Base-by-base conservation (phyloP, 805 yeast genomes). In the Yarrowia osloensis region DNA sequence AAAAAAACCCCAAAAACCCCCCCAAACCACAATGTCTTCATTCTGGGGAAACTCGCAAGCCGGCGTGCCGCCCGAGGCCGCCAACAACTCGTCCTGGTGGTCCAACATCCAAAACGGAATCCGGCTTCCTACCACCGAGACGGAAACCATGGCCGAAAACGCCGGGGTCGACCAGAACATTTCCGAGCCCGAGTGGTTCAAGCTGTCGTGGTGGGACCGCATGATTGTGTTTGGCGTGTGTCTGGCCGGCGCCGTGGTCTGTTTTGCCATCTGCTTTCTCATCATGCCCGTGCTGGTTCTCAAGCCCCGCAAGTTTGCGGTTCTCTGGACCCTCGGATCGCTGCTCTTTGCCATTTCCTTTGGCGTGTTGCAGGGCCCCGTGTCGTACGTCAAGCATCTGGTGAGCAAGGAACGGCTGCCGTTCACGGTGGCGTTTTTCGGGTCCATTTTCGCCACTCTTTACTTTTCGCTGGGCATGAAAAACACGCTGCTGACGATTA, bases 281-380 rank as follows among this genome's bases (percentile, higher is more conserved):
- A 78, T 94, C 72, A 88, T 95, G 76, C 99, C 99, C 0, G 92
- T 94, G 17, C 80, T 95, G 70, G 93, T 97, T 1, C 78, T 92
- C 62, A 88, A 90, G 71, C 99, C 98, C 17, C 82, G 96, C 59
- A 95, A 95, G 76, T 94, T 95, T 75, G 98, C 96, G 13, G 79
- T 79, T 17, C 70, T 78, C 69, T 95, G 99, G 98, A 86, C 97
- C 1, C 80, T 94, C 78, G 99, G 98, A 0, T 89, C 97, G 1
- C 74, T 95, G 15, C 78, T 95, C 52, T 94, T 95, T 77, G 90
- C 95, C 21, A 75, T 90, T 6, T 90, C 97, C 39, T 95, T 95
- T 78, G 98, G 97, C 1, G 85, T 91, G 21, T 79, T 94, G 24
- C 97, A 92, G 79, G 99, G 99, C 0, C 98, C 98, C 0, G 81